phyloP scores from a whole-genome alignment of 2,329 filamentous ascomycete genomes.

The Fusarium oligoseptatum region DNA sequence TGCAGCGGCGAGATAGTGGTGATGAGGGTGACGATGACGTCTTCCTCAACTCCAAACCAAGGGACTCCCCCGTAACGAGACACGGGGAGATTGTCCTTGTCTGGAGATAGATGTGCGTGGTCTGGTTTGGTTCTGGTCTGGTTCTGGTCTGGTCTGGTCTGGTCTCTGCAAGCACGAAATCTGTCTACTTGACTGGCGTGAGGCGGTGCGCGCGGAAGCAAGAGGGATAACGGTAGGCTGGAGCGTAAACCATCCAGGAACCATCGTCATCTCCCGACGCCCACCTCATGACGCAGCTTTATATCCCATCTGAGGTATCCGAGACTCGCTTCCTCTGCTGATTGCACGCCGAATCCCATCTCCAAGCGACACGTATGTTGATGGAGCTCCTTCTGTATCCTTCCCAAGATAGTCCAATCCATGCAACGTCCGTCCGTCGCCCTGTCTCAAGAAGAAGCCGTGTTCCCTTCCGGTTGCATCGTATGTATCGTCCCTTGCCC shows the following conservation, averaged over 20 bases:
- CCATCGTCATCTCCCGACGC: conserved; percentile 31
- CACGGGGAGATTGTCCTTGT: conserved; percentile 20
- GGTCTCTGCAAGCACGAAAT: conserved; percentile 19
- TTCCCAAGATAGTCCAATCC: not conserved
- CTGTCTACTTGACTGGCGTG: conserved; percentile 32
- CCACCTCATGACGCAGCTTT: conserved; percentile 40
- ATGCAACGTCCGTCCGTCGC: conserved; percentile 22
- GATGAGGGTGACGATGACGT: conserved; percentile 34
- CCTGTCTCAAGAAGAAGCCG: conserved; percentile 27
- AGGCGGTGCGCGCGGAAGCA: conserved; percentile 22
- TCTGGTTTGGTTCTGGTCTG: not conserved
- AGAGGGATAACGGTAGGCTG: conserved; percentile 21
- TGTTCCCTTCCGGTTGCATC: conserved; percentile 36
- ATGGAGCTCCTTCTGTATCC: conserved; percentile 28
- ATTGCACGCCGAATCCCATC: conserved; percentile 35
- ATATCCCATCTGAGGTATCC: conserved; percentile 45
- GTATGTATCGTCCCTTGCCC: conserved; percentile 29
- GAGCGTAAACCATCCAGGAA: conserved; percentile 33
- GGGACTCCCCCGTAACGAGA: not conserved
- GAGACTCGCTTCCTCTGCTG: conserved; percentile 37
- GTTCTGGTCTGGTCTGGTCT: not conserved
- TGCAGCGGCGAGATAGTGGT: conserved; percentile 3
- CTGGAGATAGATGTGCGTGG: conserved; percentile 17
- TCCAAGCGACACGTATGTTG: conserved; percentile 44
- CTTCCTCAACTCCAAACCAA: not conserved